Evolutionary conservation across 495 filamentous ascomycete species (phyloP), one percentile per base, ranked within the genome.

Genomic region (Thermothielavioides terrestris): DNA sequence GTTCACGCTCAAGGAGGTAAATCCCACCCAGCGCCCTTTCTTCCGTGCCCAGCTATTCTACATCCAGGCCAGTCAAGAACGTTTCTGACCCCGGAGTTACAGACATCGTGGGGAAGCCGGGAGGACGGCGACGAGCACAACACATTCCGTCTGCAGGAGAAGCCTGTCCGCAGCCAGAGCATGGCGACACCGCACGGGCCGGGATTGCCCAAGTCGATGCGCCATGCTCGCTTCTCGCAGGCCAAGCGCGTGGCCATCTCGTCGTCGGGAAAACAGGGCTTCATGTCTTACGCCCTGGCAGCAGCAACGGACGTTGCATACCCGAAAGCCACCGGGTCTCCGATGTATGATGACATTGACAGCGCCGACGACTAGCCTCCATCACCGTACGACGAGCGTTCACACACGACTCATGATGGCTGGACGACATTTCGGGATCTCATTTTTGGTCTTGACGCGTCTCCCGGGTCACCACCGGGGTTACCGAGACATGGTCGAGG

Each of bases 51-150:
- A n/a, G n/a, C n/a, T n/a, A n/a, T n/a, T n/a, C n/a, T n/a, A n/a
- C n/a, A n/a, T n/a, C n/a, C n/a, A n/a, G n/a, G n/a, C n/a, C n/a
- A n/a, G n/a, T 38, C 3, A 8, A 26, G 7, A 3, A 30, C 28
- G 5, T 17, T 39, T 37, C 30, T 38, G 14, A 35, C 20, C 4
- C 34, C 1, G 15, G 25, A 52, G 49, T 55, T 25, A 34, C 49
- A 81, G 81, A 85, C 81, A 23, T 81, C 82, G 5, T 85, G 82
- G 82, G 82, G 82, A 42, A 84, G 79, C 53, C 76, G 82, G 49
- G 77, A 77, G 34, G 81, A 83, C 46, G 82, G 80, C 43, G 82
- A 85, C 57, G 66, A 74, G 39, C 77, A 84, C 68, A 77, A 82
- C 60, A 71, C 66, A 22, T 62, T 71, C 42, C 73, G 79, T 46